These are phyloP conservation scores for Hypoxylon sp. DNA, from an alignment of 2,329 filamentous ascomycete genomes.

Conservation along the genomic window DNA sequence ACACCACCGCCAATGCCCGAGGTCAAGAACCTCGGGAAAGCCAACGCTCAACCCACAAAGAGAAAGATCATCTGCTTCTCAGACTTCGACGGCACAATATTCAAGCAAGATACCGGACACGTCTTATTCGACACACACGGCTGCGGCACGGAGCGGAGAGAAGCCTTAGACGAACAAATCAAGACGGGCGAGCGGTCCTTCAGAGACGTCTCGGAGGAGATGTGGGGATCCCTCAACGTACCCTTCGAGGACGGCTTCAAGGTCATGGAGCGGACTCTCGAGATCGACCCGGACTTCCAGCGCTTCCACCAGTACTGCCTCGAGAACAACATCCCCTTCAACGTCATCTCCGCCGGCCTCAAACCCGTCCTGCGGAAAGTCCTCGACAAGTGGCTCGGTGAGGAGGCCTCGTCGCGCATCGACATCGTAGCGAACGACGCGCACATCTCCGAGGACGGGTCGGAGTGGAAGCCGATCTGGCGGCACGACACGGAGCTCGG, in stretches of 20 bases:
- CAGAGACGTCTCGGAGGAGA: slow-evolving; percentile 77
- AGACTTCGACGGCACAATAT: slow-evolving; percentile 80
- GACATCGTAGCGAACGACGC: slow-evolving; percentile 78
- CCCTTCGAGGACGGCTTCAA: slow-evolving; percentile 77
- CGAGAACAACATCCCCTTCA: slow-evolving; percentile 73
- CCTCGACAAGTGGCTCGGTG: slow-evolving; percentile 73
- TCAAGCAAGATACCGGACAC: slow-evolving; percentile 78
- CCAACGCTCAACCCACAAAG: slow-evolving; percentile 53
- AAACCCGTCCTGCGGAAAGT: slow-evolving; percentile 73
- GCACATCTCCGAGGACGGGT: slow-evolving; percentile 68
- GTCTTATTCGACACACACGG: slow-evolving; percentile 75
- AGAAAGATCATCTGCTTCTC: slow-evolving; percentile 71
- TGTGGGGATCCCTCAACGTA: slow-evolving; percentile 75
- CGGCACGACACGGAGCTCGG: slow-evolving; percentile 73
- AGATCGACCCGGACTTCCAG: slow-evolving; percentile 73
- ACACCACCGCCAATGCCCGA: slow-evolving; percentile 50
- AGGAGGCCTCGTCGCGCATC: slow-evolving; percentile 69
- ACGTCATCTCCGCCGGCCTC: slow-evolving; percentile 76
- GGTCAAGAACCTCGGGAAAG: slow-evolving; percentile 48
- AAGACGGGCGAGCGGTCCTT: slow-evolving; percentile 74
- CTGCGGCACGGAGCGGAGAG: slow-evolving; percentile 68
- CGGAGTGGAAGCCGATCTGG: slow-evolving; percentile 75
- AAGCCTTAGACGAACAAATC: slow-evolving; percentile 72
- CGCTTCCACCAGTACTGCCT: slow-evolving; percentile 75
- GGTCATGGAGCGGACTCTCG: slow-evolving; percentile 70